Base-by-base conservation (phyloP, 2,329 filamentous ascomycete species). In the Diaporthe sp. region DNA sequence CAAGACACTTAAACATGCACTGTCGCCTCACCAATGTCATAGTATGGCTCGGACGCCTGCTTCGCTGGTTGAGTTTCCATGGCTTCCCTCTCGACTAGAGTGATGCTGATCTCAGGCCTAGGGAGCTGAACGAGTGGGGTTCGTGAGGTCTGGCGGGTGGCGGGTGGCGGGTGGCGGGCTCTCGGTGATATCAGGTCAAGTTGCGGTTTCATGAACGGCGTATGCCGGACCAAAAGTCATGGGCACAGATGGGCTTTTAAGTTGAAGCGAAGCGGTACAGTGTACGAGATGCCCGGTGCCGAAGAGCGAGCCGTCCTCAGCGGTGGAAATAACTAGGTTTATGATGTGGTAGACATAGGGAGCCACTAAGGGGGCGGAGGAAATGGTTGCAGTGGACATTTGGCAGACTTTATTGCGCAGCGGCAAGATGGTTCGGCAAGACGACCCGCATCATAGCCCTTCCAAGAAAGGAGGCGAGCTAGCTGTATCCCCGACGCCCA, bases 11-110 rank as follows among this genome's bases (percentile, higher is more conserved):
- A 12, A 71, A 67, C 15, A 58, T 25, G 17, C 22, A 5, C 4
- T 53, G 51, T 31, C 31, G 42, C 15, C 49, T 39, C 73, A 77
- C 78, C 78, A 60, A 79, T 79, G 51, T 79, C 78, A 79, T 79
- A 79, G 37, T 76, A 75, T 22, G 75, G 61, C 57, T 77, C 72
- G 53, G 78, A 55, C 12, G 72, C 51, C 53, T 74, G 72, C 25
- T 57, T 58, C 34, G 72, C 74, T 22, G 76, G 76, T 58, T 72
- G 76, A 3, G 75, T 73, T 53, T 76, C 74, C 76, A 77, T 77
- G 53, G n/a, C 58, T 65, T 6, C 34, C 4, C 8, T 44, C 9
- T 44, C 34, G 13, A 25, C 19, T 17, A 17, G 12, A n/a, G 4
- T 10, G 37, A 17, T n/a, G 37, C 34, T 42, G 49, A 25, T 10